phyloP scores from a whole-genome alignment of 176 grass and related monocot genomes.

The Oryza officinalis region DNA sequence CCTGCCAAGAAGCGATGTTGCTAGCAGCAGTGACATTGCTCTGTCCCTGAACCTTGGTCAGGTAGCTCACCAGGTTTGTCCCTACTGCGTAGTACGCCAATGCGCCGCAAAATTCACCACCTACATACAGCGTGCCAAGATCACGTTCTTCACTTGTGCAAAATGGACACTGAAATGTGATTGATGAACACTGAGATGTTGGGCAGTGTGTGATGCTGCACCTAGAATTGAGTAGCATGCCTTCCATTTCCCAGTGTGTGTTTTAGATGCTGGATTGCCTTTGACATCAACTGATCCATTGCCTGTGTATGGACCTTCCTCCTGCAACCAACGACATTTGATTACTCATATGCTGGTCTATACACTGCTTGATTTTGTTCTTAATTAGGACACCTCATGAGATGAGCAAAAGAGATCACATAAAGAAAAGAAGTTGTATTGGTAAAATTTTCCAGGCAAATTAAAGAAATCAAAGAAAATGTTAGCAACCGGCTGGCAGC shows the following conservation, averaged over 20 bases:
- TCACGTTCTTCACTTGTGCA: background rate
- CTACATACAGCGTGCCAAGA: constrained; percentile 13
- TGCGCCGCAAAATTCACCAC: constrained; percentile 54
- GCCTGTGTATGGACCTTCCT: background rate
- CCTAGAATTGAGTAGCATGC: constrained; percentile 48
- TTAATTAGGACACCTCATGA: background rate
- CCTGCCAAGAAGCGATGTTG: constrained; percentile 62
- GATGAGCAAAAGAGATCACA: background rate
- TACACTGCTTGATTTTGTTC: too few species aligned
- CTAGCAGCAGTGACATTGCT: constrained; percentile 59
- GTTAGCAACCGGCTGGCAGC: too few species aligned
- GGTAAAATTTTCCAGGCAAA: background rate
- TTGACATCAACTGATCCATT: constrained; percentile 31
- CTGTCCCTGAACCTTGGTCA: constrained; percentile 50
- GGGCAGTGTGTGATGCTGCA: background rate
- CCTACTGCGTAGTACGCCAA: constrained; percentile 62
- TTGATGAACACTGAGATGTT: too few species aligned
- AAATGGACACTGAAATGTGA: background rate
- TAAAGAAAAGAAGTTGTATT: background rate
- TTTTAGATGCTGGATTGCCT: constrained; percentile 1
- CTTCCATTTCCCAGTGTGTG: constrained; percentile 36
- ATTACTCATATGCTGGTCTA: background rate
- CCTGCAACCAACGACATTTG: background rate
- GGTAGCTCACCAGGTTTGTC: constrained; percentile 66
- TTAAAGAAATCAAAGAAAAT: background rate